A percentile compares a stretch with the other conserved stretches of the same genome.
These are phyloP conservation scores for Candida pseudoglaebosa DNA, from an alignment of 805 yeast species.

Conservation along the genomic window DNA sequence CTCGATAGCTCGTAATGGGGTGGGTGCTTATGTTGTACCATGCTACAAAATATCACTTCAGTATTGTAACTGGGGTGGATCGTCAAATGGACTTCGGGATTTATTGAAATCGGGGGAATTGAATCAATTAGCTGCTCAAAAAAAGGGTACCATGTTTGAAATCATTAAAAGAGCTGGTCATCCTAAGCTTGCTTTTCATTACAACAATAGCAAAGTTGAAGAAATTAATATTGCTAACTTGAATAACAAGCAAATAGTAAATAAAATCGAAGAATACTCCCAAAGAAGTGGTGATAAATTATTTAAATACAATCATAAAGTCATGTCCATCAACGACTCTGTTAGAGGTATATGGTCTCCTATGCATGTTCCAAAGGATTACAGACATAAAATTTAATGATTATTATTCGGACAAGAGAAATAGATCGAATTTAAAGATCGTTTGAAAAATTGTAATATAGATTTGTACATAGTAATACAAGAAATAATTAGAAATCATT, in stretches of 20 bases:
- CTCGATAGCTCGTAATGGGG: slow-evolving; percentile 68
- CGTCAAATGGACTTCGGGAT: slow-evolving; percentile 79
- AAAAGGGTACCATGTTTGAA: slow-evolving; percentile 70
- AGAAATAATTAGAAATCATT: neutral
- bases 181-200: slow-evolving; percentile 54
- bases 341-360: slow-evolving; percentile 99
- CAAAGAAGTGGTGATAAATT: slow-evolving; percentile 68
- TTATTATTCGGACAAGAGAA: slow-evolving; percentile 17
- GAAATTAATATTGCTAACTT: slow-evolving; percentile 76
- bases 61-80: slow-evolving; percentile 95
- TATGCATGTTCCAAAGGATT: slow-evolving; percentile 57
- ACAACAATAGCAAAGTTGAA: slow-evolving; percentile 24
- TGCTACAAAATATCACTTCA: slow-evolving; percentile 73
- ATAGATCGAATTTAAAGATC: neutral
- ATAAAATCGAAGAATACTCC: slow-evolving; percentile 59
- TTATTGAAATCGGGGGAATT: slow-evolving; percentile 50
- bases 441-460: slow-evolving; percentile 1
- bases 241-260: slow-evolving; percentile 54
- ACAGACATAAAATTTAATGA: slow-evolving; percentile 36
- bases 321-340: slow-evolving; percentile 72
- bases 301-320: slow-evolving; percentile 65
- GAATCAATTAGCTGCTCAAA: slow-evolving; percentile 52
- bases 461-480: slow-evolving; percentile 2
- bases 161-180: slow-evolving; percentile 74
- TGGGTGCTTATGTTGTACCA: slow-evolving; percentile 68